These are phyloP conservation scores for Dendrobium catenatum DNA, from an alignment of 106 monocot genomes.

Conservation along the genomic window DNA sequence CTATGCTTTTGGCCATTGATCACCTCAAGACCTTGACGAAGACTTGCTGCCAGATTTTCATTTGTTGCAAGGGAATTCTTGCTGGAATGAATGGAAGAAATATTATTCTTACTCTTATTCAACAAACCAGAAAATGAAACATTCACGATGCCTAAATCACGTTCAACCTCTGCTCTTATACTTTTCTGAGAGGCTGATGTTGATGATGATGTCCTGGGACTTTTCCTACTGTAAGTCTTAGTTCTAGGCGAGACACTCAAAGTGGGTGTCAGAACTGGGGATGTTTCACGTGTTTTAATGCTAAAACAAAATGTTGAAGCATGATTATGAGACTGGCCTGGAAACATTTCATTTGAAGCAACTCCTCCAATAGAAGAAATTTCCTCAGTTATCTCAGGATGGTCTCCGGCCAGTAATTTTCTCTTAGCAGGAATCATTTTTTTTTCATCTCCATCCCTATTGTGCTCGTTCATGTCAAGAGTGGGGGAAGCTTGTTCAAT, in stretches of 20 bases:
- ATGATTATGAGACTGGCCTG: neutral
- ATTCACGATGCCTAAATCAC: conserved; percentile 10
- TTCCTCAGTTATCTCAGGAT: neutral
- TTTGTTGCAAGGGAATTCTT: conserved; percentile 24
- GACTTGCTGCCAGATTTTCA: conserved; percentile 61
- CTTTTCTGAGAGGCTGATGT: conserved; percentile 43
- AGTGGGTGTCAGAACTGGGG: conserved; percentile 20
- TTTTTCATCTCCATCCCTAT: neutral
- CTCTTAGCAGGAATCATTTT: neutral
- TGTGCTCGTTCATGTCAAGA: neutral
- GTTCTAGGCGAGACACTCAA: conserved; percentile 27
- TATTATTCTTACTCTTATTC: neutral
- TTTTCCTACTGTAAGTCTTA: conserved; percentile 49
- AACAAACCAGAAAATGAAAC: neutral
- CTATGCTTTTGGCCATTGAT: conserved; percentile 30
- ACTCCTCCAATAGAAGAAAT: neutral
- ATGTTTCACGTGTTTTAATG: conserved; percentile 30
- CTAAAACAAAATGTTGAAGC: conserved; percentile 15
- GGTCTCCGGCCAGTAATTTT: neutral
- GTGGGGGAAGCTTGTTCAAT: too few relatives aligned
- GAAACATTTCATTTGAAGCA: neutral
- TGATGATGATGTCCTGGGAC: conserved; percentile 36
- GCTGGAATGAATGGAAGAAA: neutral
- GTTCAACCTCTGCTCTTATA: conserved; percentile 5
- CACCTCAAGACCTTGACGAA: conserved; percentile 40